Percentiles rank a stretch among this genome's conserved stretches.
phyloP scores from a whole-genome alignment of 352 stramenopile species.

The Globisporangium heterothallicum region DNA sequence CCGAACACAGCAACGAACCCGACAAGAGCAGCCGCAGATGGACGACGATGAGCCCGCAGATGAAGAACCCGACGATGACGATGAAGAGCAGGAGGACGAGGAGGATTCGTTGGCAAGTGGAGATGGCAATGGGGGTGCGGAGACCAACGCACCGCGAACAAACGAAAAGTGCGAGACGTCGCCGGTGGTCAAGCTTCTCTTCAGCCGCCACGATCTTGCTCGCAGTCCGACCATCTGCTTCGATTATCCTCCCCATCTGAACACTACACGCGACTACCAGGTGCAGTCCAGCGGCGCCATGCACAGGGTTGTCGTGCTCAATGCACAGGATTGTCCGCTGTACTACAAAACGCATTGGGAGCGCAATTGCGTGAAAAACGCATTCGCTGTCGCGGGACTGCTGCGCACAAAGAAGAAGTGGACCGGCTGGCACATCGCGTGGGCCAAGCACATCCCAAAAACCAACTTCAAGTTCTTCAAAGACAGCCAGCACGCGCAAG shows the following conservation, averaged over 20 bases:
- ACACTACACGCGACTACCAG: conserved; percentile 39
- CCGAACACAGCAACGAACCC: no score
- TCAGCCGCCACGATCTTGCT: conserved; percentile 40
- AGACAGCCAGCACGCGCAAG: conserved; percentile 41
- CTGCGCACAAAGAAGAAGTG: conserved; percentile 54
- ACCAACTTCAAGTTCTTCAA: conserved; percentile 51
- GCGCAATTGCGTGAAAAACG: conserved; percentile 91
- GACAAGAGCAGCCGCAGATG: not conserved
- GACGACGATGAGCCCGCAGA: conserved; percentile 13
- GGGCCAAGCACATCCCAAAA: conserved; percentile 66
- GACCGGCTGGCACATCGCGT: conserved; percentile 51
- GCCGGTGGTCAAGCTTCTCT: conserved; percentile 40
- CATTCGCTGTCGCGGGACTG: conserved; percentile 75
- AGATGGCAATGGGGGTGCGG: conserved; percentile 22
- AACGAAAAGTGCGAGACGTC: conserved; percentile 34
- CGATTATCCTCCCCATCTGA: conserved; percentile 78
- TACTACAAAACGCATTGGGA: conserved; percentile 89
- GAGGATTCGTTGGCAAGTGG: no score
- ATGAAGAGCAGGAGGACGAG: conserved; percentile 23
- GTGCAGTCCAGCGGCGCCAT: conserved; percentile 2
- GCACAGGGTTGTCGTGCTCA: conserved; percentile 31
- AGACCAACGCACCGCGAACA: conserved; percentile 5
- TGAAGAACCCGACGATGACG: conserved; percentile 19
- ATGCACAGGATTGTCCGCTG: conserved; percentile 29
- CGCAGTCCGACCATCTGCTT: conserved; percentile 82